phyloP scores from a whole-genome alignment of 1,284 basidiomycete genomes.

The Boletus semigastroideus region DNA sequence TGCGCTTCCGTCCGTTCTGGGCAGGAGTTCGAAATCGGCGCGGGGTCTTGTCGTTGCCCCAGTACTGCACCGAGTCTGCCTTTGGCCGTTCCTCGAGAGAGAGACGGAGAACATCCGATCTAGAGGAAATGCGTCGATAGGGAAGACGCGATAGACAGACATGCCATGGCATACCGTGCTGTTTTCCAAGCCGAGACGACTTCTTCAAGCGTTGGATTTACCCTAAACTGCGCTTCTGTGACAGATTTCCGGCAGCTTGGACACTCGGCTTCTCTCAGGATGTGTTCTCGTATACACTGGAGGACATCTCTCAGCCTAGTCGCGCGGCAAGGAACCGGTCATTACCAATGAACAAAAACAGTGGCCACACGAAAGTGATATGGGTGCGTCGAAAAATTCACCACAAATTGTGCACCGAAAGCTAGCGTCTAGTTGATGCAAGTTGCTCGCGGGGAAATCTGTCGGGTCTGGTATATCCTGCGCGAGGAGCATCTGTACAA shows the following conservation, averaged over 20 bases:
- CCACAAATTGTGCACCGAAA: constrained; percentile 71
- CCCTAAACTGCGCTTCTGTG: constrained; percentile 57
- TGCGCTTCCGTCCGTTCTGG: constrained; percentile 28
- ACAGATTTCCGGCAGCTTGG: constrained; percentile 60
- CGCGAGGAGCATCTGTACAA: constrained; percentile 28
- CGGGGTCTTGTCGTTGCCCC: constrained; percentile 33
- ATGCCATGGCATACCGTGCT: constrained; percentile 49
- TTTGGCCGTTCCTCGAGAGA: constrained; percentile 30
- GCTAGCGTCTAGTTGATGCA: constrained; percentile 61
- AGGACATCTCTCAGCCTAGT: constrained; percentile 3
- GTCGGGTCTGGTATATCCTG: constrained; percentile 59
- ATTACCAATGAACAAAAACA: constrained; percentile 72
- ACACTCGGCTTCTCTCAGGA: constrained; percentile 59
- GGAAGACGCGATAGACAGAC: not conserved
- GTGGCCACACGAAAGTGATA: constrained; percentile 70
- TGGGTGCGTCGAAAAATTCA: constrained; percentile 68
- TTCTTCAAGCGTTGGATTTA: constrained; percentile 60
- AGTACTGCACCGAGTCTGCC: constrained; percentile 8
- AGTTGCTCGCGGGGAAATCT: constrained; percentile 62
- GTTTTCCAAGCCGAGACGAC: constrained; percentile 59
- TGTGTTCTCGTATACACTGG: constrained; percentile 64
- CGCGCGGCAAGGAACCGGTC: not conserved
- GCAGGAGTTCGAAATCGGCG: constrained; percentile 14
- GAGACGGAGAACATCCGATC: constrained; percentile 43
- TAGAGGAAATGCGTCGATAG: constrained; percentile 18